phyloP scores from a whole-genome alignment of 306 rosid genomes.

The Prunus fruticosa region DNA sequence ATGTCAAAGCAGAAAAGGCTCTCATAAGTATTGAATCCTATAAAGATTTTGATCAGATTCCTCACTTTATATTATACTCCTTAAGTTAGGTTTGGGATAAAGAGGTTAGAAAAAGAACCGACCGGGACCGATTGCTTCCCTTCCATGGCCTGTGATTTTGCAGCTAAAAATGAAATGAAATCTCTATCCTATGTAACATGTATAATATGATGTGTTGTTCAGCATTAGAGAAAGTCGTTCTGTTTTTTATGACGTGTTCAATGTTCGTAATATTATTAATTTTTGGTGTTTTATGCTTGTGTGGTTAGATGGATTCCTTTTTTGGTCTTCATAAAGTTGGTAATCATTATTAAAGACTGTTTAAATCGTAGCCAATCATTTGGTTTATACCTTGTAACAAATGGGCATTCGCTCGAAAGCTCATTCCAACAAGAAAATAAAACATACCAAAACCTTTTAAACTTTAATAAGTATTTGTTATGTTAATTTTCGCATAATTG shows the following conservation, averaged over 20 bases:
- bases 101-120: conserved; percentile 3
- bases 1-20: background rate
- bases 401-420: conserved; percentile 9
- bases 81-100: conserved; percentile 29
- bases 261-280: conserved; percentile 6
- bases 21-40: background rate
- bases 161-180: conserved; percentile 23
- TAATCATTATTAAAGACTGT: conserved; percentile 35
- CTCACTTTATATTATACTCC: conserved; percentile 31
- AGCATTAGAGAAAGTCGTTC: conserved; percentile 5
- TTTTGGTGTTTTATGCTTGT: conserved; percentile 11
- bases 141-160: conserved; percentile 23
- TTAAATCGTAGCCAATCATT: conserved; percentile 47
- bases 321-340: conserved; percentile 1
- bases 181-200: conserved; percentile 13
- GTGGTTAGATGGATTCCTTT: conserved; percentile 12
- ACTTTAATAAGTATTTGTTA: conserved; percentile 10
- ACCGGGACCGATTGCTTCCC: background rate
- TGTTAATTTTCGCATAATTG: background rate
- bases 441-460: background rate
- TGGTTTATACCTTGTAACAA: conserved; percentile 32
- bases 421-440: conserved; percentile 8
- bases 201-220: conserved; percentile 27
- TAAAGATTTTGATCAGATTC: conserved; percentile 18
- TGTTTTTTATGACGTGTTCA: conserved; percentile 8